Base-by-base conservation (phyloP, 2,329 filamentous ascomycete species). In the Colletotrichum theobromicola region DNA sequence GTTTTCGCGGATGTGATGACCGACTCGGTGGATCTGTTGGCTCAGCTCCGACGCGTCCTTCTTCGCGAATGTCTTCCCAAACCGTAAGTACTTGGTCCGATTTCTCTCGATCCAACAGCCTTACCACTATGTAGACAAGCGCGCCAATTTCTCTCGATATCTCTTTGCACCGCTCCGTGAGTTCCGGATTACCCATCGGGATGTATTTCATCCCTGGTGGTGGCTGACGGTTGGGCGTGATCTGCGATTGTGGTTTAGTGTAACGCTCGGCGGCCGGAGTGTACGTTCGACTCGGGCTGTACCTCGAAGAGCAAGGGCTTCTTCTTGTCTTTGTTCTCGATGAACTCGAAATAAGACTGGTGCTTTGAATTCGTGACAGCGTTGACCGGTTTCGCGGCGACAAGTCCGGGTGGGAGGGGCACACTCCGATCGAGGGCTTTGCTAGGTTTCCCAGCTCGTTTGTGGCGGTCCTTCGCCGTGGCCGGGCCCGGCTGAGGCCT, bases 111-210 rank as follows among this genome's bases (percentile, higher is more conserved):
- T 50, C 42, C 42, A 10, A 16, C 55, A 34, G 35, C 55, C 89
- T 77, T 86, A 92, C 91, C 62, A 93, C 91, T 72, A 93, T 92
- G 77, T 92, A 93, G 18, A 93, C 90, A 88, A 92, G 90, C 58
- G 90, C 90, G 77, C 88, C 91, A 65, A 86, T 85, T 77, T 92
- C 89, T 76, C 92, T 87, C 2, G 91, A 93, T 24, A 93, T 81
- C 78, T 93, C 91, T 81, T 93, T 93, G 85, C 92, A 93, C 57
- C 86, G 83, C 70, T 84, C 85, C 7, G 91, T 93, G 79, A 93
- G 83, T 75, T 88, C 85, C 26, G 91, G 91, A 76, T 93, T 90
- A 64, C 91, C 91, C 65, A 90, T 88, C 35, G 91, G 90, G 57
- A 93, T 88, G 79, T 92, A 93, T 76, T 89, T 87, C 79, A 90